Evolutionary conservation across 1,284 basidiomycete genomes (phyloP).

Genomic region (Puccinia brachypodii): DNA sequence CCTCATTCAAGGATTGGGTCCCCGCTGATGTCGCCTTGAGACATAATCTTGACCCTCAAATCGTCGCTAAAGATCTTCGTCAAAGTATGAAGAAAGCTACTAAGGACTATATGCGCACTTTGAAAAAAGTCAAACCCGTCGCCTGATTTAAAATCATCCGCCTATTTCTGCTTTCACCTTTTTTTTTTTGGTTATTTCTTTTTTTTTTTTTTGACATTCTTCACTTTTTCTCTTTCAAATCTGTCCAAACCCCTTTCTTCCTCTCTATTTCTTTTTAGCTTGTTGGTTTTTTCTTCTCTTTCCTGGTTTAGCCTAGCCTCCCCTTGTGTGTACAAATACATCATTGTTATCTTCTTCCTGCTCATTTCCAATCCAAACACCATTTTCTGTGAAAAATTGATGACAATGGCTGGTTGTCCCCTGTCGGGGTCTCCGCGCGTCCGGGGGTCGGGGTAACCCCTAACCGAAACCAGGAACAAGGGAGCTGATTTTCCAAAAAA

Average conservation of each 20-base stretch:
- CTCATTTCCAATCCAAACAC: no score
- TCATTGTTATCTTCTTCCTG: no score
- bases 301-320: no score
- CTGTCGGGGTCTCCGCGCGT: no score
- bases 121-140: slow-evolving; percentile 2
- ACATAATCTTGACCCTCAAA: slow-evolving; percentile 32
- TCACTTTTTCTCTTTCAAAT: not conserved
- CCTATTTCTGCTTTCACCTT: not conserved
- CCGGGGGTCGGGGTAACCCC: no score
- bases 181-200: not conserved
- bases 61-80: slow-evolving; percentile 43
- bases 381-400: no score
- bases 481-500: no score
- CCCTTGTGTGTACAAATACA: no score
- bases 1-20: slow-evolving; percentile 38
- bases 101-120: slow-evolving; percentile 26
- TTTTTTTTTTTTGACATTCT: not conserved
- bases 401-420: no score
- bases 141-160: no score
- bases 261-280: not conserved
- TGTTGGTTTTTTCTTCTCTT: no score
- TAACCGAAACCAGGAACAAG: no score
- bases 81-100: slow-evolving; percentile 42
- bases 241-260: not conserved
- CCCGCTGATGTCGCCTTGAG: slow-evolving; percentile 35